phyloP scores from a whole-genome alignment of 75 land plant species.

The Pinus tabuliformis region DNA sequence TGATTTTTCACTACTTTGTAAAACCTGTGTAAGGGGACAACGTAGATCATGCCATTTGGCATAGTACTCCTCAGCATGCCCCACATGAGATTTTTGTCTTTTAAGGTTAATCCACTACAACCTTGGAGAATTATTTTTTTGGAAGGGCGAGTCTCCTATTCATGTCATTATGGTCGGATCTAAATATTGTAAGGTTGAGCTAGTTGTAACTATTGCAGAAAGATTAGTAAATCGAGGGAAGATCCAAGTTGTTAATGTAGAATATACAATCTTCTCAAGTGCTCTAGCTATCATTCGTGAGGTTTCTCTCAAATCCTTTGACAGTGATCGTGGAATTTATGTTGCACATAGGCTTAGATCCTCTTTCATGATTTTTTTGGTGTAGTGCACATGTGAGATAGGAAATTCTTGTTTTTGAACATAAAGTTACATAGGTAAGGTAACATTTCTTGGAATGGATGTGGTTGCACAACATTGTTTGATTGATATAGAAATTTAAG shows the following conservation, averaged over 20 bases:
- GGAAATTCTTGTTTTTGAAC: too few species aligned
- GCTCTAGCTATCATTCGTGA: constrained; percentile 91
- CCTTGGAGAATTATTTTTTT: constrained; percentile 33
- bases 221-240: constrained; percentile 74
- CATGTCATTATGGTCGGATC: constrained; percentile 83
- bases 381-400: too few species aligned
- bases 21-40: constrained; percentile 37
- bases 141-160: constrained; percentile 30
- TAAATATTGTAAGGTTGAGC: constrained; percentile 92
- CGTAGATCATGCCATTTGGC: constrained; percentile 42
- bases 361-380: too few species aligned
- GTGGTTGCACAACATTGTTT: too few species aligned
- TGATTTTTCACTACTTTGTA: constrained; percentile 41
- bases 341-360: too few species aligned
- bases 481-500: too few species aligned
- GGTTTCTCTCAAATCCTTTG: constrained; percentile 52
- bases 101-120: constrained; percentile 13
- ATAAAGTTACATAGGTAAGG: too few species aligned
- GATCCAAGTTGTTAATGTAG: constrained; percentile 83
- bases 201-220: constrained; percentile 91
- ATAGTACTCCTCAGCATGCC: constrained; percentile 19
- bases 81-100: constrained; percentile 28
- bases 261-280: constrained; percentile 60
- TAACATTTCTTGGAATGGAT: too few species aligned
- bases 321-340: too few species aligned